phyloP scores from a whole-genome alignment of 2,329 filamentous ascomycete genomes.

The Colletotrichum trifolii region DNA sequence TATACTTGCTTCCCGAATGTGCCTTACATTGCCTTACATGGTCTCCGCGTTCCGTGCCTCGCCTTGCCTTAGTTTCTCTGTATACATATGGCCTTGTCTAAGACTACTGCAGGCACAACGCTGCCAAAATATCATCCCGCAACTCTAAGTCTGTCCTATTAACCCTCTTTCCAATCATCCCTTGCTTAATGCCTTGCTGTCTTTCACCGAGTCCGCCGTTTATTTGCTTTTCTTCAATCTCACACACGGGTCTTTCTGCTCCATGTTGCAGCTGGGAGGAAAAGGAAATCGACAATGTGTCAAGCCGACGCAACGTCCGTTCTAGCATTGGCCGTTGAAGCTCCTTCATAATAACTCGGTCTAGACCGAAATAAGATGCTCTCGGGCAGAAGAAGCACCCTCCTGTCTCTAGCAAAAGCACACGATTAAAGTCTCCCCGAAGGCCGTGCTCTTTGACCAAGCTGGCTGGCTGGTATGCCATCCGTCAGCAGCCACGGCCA shows the following conservation, averaged over 20 bases:
- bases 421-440: no score
- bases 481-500: background rate
- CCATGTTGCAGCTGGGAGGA: background rate
- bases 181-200: background rate
- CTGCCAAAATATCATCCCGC: slow-evolving; percentile 25
- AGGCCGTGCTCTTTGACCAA: no score
- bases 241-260: slow-evolving; percentile 16
- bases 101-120: slow-evolving; percentile 19
- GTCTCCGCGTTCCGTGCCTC: background rate
- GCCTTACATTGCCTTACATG: slow-evolving; percentile 6
- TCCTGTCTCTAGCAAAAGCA: background rate
- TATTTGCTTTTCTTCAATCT: background rate
- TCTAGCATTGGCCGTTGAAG: no score
- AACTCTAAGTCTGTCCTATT: slow-evolving; percentile 14
- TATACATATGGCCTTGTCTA: background rate
- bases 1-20: background rate
- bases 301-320: no score
- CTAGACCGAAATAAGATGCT: no score
- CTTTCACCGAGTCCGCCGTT: background rate
- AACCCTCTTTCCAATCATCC: background rate
- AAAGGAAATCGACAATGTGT: no score
- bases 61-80: slow-evolving; percentile 13
- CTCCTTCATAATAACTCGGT: no score
- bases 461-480: background rate
- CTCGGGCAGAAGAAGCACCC: background rate